phyloP scores from a whole-genome alignment of 2,329 filamentous ascomycete genomes.

The Fusarium sp. region DNA sequence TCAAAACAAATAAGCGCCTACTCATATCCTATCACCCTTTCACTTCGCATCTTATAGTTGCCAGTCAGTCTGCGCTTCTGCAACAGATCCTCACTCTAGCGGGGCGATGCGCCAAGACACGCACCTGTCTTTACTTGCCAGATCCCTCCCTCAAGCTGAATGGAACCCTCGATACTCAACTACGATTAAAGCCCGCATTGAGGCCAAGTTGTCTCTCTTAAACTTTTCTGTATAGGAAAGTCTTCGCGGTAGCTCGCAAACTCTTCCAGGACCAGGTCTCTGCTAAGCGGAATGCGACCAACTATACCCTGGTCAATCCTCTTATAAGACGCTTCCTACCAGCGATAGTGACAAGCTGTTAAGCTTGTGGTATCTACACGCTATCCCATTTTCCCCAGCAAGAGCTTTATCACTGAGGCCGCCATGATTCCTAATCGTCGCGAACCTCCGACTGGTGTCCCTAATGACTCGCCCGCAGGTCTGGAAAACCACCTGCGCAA shows the following conservation, averaged over 20 bases:
- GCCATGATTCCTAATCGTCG: conserved; percentile 27
- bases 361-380: not conserved
- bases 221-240: not conserved
- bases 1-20: conserved; percentile 10
- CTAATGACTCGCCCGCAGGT: conserved; percentile 34
- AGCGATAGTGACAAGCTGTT: not conserved
- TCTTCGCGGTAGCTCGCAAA: not conserved
- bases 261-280: not conserved
- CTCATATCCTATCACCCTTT: not conserved
- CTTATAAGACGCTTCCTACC: conserved; percentile 13
- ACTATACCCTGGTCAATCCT: conserved; percentile 17
- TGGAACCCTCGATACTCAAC: conserved; percentile 20
- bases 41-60: not conserved
- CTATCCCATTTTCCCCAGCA: not conserved
- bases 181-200: conserved; percentile 6
- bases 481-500: conserved; percentile 72
- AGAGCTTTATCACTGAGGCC: not conserved
- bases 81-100: not conserved
- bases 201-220: not conserved
- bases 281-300: conserved; percentile 18
- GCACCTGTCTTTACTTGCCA: conserved; percentile 10
- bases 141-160: conserved; percentile 30
- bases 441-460: conserved; percentile 10
- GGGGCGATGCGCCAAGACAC: conserved; percentile 21
- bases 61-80: not conserved